A percentile compares a stretch with the other conserved stretches of the same genome.
These are phyloP conservation scores for Podaxis carcinomalis DNA, from an alignment of 768 basidiomycete genomes.

Conservation along the genomic window DNA sequence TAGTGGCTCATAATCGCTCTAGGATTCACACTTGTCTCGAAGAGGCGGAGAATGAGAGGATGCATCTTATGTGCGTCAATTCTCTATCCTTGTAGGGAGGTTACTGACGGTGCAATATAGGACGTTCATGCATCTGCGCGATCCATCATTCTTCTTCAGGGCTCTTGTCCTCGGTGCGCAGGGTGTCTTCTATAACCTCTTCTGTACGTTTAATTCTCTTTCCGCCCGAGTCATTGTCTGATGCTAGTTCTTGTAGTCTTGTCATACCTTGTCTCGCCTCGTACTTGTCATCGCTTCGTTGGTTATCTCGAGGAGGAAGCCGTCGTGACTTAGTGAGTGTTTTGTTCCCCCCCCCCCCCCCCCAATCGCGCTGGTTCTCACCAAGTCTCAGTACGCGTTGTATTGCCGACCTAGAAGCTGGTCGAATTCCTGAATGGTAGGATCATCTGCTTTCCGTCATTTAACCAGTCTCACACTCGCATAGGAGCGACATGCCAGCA, in stretches of 20 bases:
- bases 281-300: conserved; percentile 86
- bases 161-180: conserved; percentile 84
- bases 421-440: conserved; percentile 78
- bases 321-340: conserved; percentile 78
- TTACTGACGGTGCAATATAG: conserved; percentile 30
- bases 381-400: conserved; percentile 57
- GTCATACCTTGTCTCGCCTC: conserved; percentile 73
- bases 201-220: conserved; percentile 50
- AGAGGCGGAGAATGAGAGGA: conserved; percentile 96
- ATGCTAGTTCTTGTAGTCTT: conserved; percentile 45
- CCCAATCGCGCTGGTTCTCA: not conserved
- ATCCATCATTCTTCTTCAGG: conserved; percentile 80
- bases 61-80: conserved; percentile 78
- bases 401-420: conserved; percentile 79
- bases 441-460: conserved; percentile 13
- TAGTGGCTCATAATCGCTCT: conserved; percentile 16
- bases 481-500: conserved; percentile 64
- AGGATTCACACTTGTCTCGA: conserved; percentile 94
- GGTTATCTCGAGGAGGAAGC: conserved; percentile 95
- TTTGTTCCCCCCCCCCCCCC: not conserved
- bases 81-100: not conserved
- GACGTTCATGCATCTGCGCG: conserved; percentile 92
- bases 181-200: conserved; percentile 86
- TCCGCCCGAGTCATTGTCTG: conserved; percentile 12
- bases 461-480: not conserved